Conservation (phyloP, 345 rosid species). For the Triadica sebifera region DNA sequence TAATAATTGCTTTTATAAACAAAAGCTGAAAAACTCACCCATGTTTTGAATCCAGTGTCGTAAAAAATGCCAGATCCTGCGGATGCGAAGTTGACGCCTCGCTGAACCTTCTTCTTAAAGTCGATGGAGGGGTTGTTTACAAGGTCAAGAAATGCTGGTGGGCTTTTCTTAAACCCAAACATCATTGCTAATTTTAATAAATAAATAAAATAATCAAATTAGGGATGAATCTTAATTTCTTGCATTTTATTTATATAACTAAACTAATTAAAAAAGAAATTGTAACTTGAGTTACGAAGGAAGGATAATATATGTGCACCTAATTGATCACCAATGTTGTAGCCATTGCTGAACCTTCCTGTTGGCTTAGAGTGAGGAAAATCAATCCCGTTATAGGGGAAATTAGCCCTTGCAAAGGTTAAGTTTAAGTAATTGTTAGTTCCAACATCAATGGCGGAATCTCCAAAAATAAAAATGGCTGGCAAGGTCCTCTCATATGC, state of each 20-base stretch:
- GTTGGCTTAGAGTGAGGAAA: slow-evolving; percentile 9
- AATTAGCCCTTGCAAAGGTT: slow-evolving; percentile 5
- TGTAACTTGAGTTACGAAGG: too few relatives aligned
- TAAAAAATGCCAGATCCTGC: slow-evolving; percentile 6
- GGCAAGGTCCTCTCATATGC: not conserved
- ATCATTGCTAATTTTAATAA: not conserved
- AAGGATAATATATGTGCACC: too few relatives aligned
- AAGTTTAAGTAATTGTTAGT: slow-evolving; percentile 34
- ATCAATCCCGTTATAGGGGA: slow-evolving; percentile 30
- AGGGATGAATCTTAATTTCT: too few relatives aligned
- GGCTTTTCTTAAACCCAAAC: slow-evolving; percentile 11
- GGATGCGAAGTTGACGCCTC: slow-evolving; percentile 16
- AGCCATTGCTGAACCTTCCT: slow-evolving; percentile 35
- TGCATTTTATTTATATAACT: too few relatives aligned
- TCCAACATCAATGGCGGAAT: slow-evolving; percentile 44
- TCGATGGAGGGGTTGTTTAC: not conserved
- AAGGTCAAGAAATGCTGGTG: slow-evolving; percentile 13
- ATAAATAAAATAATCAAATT: too few relatives aligned
- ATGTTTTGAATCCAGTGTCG: not conserved
- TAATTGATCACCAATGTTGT: slow-evolving; percentile 21
- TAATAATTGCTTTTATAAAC: too few relatives aligned
- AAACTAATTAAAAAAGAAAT: not conserved
- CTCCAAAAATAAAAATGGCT: slow-evolving; percentile 39
- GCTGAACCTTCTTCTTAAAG: slow-evolving; percentile 9
- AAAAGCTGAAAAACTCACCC: slow-evolving; percentile 2